A percentile compares a stretch with the other conserved stretches of the same genome.
phyloP scores from a whole-genome alignment of 345 rosid species.

The Brassica napus region DNA sequence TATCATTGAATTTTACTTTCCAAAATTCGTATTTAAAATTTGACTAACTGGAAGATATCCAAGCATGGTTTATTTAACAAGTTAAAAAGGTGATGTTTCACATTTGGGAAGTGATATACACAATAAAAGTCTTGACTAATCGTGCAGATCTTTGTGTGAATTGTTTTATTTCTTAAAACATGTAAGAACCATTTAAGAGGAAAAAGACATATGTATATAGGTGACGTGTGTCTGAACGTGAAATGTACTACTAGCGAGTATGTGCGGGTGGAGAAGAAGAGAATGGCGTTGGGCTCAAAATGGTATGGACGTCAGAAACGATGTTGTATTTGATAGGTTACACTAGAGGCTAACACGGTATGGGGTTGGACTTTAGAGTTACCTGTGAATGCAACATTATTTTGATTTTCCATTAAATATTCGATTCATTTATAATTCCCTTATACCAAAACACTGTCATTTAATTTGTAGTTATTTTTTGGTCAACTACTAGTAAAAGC shows the following conservation, averaged over 20 bases:
- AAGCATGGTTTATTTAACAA: not conserved
- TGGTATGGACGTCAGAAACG: slow-evolving; percentile 32
- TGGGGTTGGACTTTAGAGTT: slow-evolving; percentile 4
- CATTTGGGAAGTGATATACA: not conserved
- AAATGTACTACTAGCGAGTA: not conserved
- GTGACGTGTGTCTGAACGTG: not conserved
- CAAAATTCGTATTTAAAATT: not conserved
- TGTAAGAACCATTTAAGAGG: slow-evolving; percentile 7
- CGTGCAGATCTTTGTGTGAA: slow-evolving; percentile 15
- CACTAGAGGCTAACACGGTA: slow-evolving; percentile 25
- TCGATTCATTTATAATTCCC: slow-evolving; percentile 7
- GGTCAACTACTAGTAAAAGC: slow-evolving; percentile 23
- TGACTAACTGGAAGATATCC: not conserved
- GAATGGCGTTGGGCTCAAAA: slow-evolving; percentile 28
- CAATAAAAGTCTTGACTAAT: too few species aligned
- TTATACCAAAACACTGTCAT: not conserved
- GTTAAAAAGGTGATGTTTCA: not conserved
- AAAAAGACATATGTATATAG: not conserved
- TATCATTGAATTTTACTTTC: not conserved
- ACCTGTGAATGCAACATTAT: slow-evolving; percentile 27
- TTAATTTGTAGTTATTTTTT: not conserved
- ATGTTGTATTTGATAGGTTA: slow-evolving; percentile 14
- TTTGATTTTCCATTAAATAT: slow-evolving; percentile 11
- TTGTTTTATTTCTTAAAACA: slow-evolving; percentile 17
- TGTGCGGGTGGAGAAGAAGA: not conserved